Base-by-base conservation (phyloP, 441 rosid genomes). In the Oxalis stricta region DNA sequence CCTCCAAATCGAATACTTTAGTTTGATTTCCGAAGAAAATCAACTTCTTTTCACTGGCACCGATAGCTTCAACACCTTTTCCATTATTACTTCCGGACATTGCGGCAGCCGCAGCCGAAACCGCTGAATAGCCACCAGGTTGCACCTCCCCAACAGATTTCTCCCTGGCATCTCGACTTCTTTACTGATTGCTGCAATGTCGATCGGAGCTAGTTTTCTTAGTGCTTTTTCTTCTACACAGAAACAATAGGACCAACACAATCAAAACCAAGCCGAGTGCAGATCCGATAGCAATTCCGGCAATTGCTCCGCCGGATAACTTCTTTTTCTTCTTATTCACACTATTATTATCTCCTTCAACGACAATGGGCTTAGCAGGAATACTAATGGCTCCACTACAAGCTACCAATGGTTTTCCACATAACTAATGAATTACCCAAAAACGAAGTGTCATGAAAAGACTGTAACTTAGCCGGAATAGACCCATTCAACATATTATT, bases 231-330 rank as follows among this genome's bases (percentile, higher is more conserved):
- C 58, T 79, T 59, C 94, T 58, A 33, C 79, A 76, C 35, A 82
- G 42, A 50, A 79, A 26, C 77, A 81, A 65, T 55, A 81, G 23
- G 48, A 77, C 24, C 53, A 84, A 5, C 12, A 75, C 30, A 55
- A 84, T 56, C 23, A 87, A 18, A n/a, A 63, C 44, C 43, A 84
- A 63, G 15, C 61, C 95, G 35, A 77, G 30, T n/a, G 84, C 61
- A 46, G 79, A 77, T 55, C 86, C 99, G 18, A 91, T 77, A 10
- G 73, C 95, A 26, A 91, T 84, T n/a, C 99, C 99, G 1, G 96
- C 94, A 44, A 84, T 77, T 10, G 79, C 94, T 8, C 94, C 99
- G 5, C 84, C 94, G 1, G 97, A 82, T 9, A 87, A 68, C 66
- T 72, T 72, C 43, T 59, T 71, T 45, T 46, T 58, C 42, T 56